phyloP scores from a whole-genome alignment of 352 stramenopile species.

The Globisporangium canariense region DNA sequence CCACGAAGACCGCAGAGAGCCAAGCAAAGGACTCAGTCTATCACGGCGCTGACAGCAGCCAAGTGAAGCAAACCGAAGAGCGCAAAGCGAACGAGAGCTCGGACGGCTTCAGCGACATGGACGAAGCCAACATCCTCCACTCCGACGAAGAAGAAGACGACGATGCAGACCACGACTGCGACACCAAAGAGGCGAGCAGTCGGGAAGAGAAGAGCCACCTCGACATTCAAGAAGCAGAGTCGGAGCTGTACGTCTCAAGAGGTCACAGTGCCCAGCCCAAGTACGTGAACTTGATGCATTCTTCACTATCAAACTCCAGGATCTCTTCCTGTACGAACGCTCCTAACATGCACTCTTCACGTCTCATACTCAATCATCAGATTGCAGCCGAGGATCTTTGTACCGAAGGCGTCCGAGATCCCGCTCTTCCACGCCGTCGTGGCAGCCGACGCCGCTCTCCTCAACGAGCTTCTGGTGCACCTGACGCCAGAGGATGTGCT shows the following conservation, averaged over 20 bases:
- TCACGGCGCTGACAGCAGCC: no score
- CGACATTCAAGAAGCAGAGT: background rate
- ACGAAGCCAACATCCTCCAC: conserved; percentile 1
- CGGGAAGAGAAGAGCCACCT: background rate
- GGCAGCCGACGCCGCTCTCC: conserved; percentile 19
- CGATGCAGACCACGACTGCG: no score
- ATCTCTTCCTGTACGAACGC: no score
- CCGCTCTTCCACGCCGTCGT: conserved; percentile 43
- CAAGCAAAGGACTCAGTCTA: background rate
- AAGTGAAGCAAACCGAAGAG: background rate
- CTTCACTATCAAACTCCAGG: no score
- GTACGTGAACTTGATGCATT: background rate
- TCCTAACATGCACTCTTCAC: no score
- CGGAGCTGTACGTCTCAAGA: conserved; percentile 13
- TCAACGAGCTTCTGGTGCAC: conserved; percentile 23
- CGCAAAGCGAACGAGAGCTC: background rate
- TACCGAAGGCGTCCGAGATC: conserved; percentile 33
- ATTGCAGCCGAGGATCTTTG: conserved; percentile 26
- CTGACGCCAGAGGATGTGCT: conserved; percentile 30
- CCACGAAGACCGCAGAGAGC: background rate
- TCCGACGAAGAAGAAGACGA: conserved; percentile 6
- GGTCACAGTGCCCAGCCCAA: background rate
- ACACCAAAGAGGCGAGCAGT: background rate
- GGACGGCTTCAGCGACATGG: conserved; percentile 10
- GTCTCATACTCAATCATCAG: background rate